Conservation (phyloP, 2,329 filamentous ascomycete genomes). For the Aspergillus fumigatiaffinis region DNA sequence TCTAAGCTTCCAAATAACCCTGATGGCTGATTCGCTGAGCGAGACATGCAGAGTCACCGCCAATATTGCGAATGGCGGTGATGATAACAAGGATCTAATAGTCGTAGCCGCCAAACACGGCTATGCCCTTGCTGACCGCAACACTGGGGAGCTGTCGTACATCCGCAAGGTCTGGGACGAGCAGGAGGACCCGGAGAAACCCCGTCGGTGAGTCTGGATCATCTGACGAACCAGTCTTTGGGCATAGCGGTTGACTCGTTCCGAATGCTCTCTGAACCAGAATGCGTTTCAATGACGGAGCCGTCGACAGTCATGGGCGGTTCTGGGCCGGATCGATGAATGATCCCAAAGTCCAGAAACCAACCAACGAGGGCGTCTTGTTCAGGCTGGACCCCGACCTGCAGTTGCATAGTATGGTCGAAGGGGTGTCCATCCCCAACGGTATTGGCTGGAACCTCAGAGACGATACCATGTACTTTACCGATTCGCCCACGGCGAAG, state of each 20-base stretch:
- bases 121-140: constrained; percentile 70
- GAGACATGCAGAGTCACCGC: constrained; percentile 60
- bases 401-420: constrained; percentile 56
- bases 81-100: constrained; percentile 56
- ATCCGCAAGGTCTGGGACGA: constrained; percentile 55
- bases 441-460: constrained; percentile 75
- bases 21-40: constrained; percentile 43
- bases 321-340: constrained; percentile 90
- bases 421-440: constrained; percentile 74
- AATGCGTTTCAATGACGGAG: constrained; percentile 72
- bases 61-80: constrained; percentile 63
- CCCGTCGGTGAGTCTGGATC: constrained; percentile 37
- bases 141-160: constrained; percentile 53
- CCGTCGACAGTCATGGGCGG: constrained; percentile 71
- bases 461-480: constrained; percentile 73
- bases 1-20: constrained; percentile 3
- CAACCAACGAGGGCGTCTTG: constrained; percentile 58
- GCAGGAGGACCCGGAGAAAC: constrained; percentile 45
- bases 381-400: constrained; percentile 66
- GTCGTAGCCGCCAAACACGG: constrained; percentile 77
- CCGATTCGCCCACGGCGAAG: constrained; percentile 67
- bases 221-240: neutral
- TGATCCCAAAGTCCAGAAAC: constrained; percentile 63
- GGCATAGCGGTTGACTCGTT: constrained; percentile 9
- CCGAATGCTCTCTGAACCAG: constrained; percentile 24